Base-by-base conservation (phyloP, 495 filamentous ascomycete genomes). In the Penicillium fimorum region DNA sequence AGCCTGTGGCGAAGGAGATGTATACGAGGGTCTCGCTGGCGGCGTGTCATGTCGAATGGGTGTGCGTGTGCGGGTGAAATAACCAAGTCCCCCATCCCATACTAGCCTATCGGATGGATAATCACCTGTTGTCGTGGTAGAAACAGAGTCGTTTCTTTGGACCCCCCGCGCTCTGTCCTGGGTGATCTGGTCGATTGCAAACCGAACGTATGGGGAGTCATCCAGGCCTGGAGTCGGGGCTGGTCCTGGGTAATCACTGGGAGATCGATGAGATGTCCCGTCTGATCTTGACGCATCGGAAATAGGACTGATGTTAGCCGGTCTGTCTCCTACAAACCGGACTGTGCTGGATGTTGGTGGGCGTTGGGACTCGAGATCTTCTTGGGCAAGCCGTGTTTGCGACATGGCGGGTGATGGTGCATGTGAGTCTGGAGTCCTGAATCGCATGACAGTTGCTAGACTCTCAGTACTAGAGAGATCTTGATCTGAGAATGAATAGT, bases 171-270 rank as follows among this genome's bases (percentile, higher is more conserved):
- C 73, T 46, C 85, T 80, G 52, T 87, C 85, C 59, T 89, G 71
- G 7, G 87, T 89, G 50, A 90, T 75, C 63, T 89, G 87, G 49
- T 88, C 84, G 47, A 90, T 84, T 35, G 87, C 87, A 65, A 87
- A 89, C 30, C 80, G 84, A 45, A 90, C 84, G 62, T 85, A 89
- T 13, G 86, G 85, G 30, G 82, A 85, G 66, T 88, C 82, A 58
- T 89, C 86, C 43, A 82, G 63, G 12, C 79, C 84, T 1, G 87
- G 87, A 1, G 87, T 87, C 2, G 83, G 76, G 29, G 79, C 74
- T 8, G 66, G 63, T 7, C 74, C 69, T 5, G 66, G 65, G 53
- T 71, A 73, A 37, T 76, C 72, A 50, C 70, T 71, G 27, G 67
- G 61, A 1, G 59, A 57, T 56, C 55, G 65, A 37, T 69, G 60